A percentile compares a stretch with the other conserved stretches of the same genome.
Conservation (phyloP, 768 basidiomycete species). For the Hygrocybe punicea region DNA sequence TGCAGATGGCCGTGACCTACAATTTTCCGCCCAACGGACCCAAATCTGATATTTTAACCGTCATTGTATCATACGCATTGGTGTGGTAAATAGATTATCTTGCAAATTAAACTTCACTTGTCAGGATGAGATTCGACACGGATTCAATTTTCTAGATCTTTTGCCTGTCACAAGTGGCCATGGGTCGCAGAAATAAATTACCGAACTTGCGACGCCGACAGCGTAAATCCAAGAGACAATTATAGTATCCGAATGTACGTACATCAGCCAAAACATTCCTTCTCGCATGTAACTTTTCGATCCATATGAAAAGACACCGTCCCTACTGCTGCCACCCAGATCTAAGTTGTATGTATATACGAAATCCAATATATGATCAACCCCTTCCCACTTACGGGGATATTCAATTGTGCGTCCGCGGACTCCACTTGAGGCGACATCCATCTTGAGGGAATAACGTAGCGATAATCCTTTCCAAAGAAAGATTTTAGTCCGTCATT, state of each 20-base stretch:
- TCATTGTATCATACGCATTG: neutral
- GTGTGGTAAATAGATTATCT: neutral
- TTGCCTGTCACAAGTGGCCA: too few relatives aligned
- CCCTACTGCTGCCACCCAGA: too few relatives aligned
- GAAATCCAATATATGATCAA: neutral
- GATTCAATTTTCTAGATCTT: too few relatives aligned
- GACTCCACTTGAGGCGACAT: slow-evolving; percentile 73
- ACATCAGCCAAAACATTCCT: too few relatives aligned
- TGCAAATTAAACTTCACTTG: neutral
- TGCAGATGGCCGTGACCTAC: neutral
- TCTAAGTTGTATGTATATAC: too few relatives aligned
- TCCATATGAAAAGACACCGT: too few relatives aligned
- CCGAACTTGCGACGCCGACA: too few relatives aligned
- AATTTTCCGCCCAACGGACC: neutral
- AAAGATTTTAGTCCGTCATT: slow-evolving; percentile 4
- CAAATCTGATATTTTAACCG: neutral
- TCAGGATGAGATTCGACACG: neutral
- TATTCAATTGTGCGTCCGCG: slow-evolving; percentile 23
- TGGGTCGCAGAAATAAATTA: too few relatives aligned
- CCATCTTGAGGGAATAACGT: slow-evolving; percentile 96
- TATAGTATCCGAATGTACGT: too few relatives aligned
- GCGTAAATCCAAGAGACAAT: too few relatives aligned
- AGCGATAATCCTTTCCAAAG: slow-evolving; percentile 71
- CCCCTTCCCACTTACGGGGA: neutral
- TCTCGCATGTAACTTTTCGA: too few relatives aligned